Evolutionary conservation across 257 asterid species (phyloP), one percentile per base, ranked within the genome.

Genomic region (Oldenlandia corymbosa): DNA sequence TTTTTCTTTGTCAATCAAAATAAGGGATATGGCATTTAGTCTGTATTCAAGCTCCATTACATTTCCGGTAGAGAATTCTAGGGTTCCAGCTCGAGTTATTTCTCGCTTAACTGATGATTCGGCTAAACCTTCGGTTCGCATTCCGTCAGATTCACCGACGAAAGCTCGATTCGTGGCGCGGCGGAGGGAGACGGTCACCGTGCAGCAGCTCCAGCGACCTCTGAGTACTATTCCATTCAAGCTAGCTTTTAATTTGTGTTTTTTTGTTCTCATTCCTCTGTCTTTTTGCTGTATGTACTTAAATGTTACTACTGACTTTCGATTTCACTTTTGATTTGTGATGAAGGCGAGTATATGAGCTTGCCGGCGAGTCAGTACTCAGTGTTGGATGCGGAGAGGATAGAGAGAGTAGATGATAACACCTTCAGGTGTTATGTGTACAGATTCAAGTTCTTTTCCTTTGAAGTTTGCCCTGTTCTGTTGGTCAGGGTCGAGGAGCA

Each of bases 291-390:
- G 4, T 10, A 24, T 24, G 10, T n/a, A 42, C 20, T 26, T 10
- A 26, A 57, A 46, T 21, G 18, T 46, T n/a, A n/a, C n/a, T n/a
- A n/a, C 42, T 18, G 16, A 28, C 9, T 11, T 24, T 48, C 36
- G 61, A 65, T 52, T 60, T 41, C 18, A 30, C 1, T 52, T 43
- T 58, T 45, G 70, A n/a, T 4, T 10, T 51, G 57, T 50, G 42
- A 74, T n/a, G 45, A 66, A 87, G 97, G 65, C 53, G 96, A 90
- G 81, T 93, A 93, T 67, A 90, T 90, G 99, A 87, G 97, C 68
- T 76, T 93, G 94, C 97, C 95, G 5, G 97, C 97, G 54, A 90
- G 99, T 79, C 97, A 90, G 75, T 93, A 87, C 84, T 93, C 99
- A 53, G 99, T 93, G 81, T 73, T 93, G 86, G 97, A 90, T 70